Conservation (phyloP, 352 stramenopile genomes). For the Saprolegnia parasitica region DNA sequence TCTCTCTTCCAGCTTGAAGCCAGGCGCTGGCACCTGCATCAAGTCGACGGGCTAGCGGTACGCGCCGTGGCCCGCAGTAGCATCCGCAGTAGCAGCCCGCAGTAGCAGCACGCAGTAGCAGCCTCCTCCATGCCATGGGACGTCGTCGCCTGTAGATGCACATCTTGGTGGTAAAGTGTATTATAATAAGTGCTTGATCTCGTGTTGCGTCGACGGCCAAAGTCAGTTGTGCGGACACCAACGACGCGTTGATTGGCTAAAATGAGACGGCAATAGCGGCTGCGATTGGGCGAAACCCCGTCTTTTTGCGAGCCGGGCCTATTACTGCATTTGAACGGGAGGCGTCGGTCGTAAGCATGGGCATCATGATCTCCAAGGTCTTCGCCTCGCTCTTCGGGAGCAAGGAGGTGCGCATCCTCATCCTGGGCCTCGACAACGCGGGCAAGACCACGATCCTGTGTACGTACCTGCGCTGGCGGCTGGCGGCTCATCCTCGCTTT, state of each 20-base stretch:
- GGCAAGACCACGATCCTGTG: constrained; percentile 99
- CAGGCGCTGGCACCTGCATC: too few relatives aligned
- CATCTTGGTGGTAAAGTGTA: too few relatives aligned
- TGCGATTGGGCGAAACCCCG: neutral
- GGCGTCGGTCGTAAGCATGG: constrained; percentile 70
- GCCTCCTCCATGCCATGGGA: too few relatives aligned
- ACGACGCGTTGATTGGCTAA: neutral
- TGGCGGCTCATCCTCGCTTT: neutral
- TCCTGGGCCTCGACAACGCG: constrained; percentile 99
- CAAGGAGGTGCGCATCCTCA: constrained; percentile 99
- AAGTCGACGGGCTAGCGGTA: too few relatives aligned
- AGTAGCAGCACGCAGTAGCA: too few relatives aligned
- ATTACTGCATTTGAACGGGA: constrained; percentile 5
- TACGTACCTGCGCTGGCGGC: constrained; percentile 39
- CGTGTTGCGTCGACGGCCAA: neutral
- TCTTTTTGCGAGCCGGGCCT: neutral
- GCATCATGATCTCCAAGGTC: constrained; percentile 96
- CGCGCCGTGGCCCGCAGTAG: too few relatives aligned
- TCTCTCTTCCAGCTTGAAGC: too few relatives aligned
- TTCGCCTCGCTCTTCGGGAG: constrained; percentile 98
- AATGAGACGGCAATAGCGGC: neutral
- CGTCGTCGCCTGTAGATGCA: too few relatives aligned
- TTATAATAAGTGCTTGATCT: too few relatives aligned
- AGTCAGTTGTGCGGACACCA: neutral
- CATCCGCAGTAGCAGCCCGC: too few relatives aligned